Percentiles rank a stretch among this genome's conserved stretches.
phyloP scores from a whole-genome alignment of 2,329 filamentous ascomycete species.

The Colletotrichum navitas region DNA sequence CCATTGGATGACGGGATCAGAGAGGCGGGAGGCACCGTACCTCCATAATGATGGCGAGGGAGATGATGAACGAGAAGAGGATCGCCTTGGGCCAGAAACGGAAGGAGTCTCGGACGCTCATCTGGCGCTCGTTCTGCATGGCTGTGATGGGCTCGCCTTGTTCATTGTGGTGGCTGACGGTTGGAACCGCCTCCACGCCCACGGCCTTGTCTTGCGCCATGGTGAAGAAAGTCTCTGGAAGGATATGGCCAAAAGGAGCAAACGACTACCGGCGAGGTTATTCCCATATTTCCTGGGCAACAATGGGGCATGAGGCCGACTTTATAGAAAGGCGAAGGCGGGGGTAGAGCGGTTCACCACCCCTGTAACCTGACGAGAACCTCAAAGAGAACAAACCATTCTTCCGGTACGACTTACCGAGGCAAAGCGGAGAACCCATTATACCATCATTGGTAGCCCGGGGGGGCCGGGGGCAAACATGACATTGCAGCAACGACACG shows the following conservation, averaged over 20 bases:
- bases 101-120: slow-evolving; percentile 43
- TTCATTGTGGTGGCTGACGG: slow-evolving; percentile 32
- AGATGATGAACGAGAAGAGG: slow-evolving; percentile 45
- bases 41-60: slow-evolving; percentile 48
- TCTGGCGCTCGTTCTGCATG: slow-evolving; percentile 44
- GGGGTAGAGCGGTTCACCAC: slow-evolving; percentile 13
- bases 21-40: slow-evolving; percentile 7
- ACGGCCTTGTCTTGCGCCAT: slow-evolving; percentile 38
- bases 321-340: slow-evolving; percentile 30
- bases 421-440: slow-evolving; percentile 33
- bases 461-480: slow-evolving; percentile 3
- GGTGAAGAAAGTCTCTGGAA: neutral
- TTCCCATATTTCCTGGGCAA: slow-evolving; percentile 16
- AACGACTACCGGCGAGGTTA: slow-evolving; percentile 25
- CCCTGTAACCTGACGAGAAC: neutral
- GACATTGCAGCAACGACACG: slow-evolving; percentile 17
- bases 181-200: slow-evolving; percentile 30
- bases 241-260: neutral
- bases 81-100: slow-evolving; percentile 45
- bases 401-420: slow-evolving; percentile 30
- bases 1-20: neutral
- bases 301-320: slow-evolving; percentile 18
- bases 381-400: slow-evolving; percentile 20
- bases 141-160: slow-evolving; percentile 39
- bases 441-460: slow-evolving; percentile 8